phyloP scores from a whole-genome alignment of 768 basidiomycete genomes.

The Boletus rex-veris region DNA sequence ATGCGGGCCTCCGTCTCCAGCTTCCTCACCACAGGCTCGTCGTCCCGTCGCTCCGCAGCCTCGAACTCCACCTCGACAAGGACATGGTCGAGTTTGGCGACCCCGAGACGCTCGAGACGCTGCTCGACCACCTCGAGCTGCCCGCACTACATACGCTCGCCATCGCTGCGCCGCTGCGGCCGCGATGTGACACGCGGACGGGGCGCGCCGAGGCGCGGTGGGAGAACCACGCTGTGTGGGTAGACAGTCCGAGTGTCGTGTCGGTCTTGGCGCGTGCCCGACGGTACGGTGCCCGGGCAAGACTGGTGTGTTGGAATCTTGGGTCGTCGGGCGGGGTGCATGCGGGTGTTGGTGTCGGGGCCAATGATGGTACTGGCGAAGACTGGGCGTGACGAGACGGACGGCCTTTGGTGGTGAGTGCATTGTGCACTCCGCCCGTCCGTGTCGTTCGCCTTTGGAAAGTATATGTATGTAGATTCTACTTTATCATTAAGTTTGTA shows the following conservation, averaged over 20 bases:
- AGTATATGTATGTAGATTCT: no score
- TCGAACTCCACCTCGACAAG: constrained; percentile 21
- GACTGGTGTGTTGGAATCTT: constrained; percentile 7
- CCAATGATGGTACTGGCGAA: no score
- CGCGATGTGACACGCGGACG: background rate
- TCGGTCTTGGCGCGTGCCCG: constrained; percentile 16
- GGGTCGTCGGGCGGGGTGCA: background rate
- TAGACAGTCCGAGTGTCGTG: constrained; percentile 8
- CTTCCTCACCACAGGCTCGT: constrained; percentile 2
- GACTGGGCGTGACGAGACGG: no score
- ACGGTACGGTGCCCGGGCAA: background rate
- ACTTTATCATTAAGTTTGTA: no score
- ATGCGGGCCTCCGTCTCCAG: constrained; percentile 8
- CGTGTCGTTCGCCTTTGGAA: no score
- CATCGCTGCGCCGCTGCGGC: constrained; percentile 2
- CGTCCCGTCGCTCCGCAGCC: constrained; percentile 3
- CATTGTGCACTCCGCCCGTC: no score
- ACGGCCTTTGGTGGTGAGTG: no score
- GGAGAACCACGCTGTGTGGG: constrained; percentile 12
- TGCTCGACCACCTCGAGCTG: constrained; percentile 23
- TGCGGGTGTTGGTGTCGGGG: no score
- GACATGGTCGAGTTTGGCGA: constrained; percentile 22
- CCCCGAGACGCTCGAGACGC: constrained; percentile 8
- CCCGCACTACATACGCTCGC: constrained; percentile 16
- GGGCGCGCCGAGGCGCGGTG: background rate